Base-by-base conservation (phyloP, 768 basidiomycete genomes). In the Coprinopsis cinerea region DNA sequence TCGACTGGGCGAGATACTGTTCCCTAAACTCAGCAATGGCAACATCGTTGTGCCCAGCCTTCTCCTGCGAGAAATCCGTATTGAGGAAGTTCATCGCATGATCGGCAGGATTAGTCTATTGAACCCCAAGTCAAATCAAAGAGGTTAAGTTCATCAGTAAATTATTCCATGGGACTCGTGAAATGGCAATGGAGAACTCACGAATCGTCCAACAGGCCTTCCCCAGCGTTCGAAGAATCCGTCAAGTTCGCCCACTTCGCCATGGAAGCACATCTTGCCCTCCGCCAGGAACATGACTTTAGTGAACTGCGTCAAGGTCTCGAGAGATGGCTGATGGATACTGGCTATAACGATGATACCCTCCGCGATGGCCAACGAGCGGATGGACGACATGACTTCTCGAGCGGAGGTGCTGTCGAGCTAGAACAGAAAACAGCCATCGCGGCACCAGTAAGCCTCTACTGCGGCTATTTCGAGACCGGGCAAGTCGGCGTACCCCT, bases 301-400 rank as follows among this genome's bases (percentile, higher is more conserved):
- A 42, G 79, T 79, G 59, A 88, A 86, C 37, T 81, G 73, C 0
- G 73, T 58, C 43, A 83, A 75, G 0, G 81, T 81, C 49, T 79
- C 79, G 20, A 76, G 74, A 18, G 77, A 73, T 0, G 84, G 84
- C 50, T 86, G 83, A 55, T 88, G 85, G 46, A 88, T 82, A 3
- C 81, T 81, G 15, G 79, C 76, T 40, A 86, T 72, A 26, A 83
- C 72, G 27, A 82, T 75, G 44, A 81, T 77, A 20, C 71, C 70
- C 52, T 76, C 72, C 4, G 70, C 64, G 23, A 66, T 56, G 0
- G 79, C 74, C 9, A 82, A 61, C 14, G 64, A 62, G 15, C 68
- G 67, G 25, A 78, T 72, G 35, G 77, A 64, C 4, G 67, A 57
- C 56, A 76, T 64, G 4, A 75, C 74, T 49, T 71, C 69, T 1